phyloP scores from a whole-genome alignment of 768 basidiomycete genomes.

The Sarcodon aspratus region DNA sequence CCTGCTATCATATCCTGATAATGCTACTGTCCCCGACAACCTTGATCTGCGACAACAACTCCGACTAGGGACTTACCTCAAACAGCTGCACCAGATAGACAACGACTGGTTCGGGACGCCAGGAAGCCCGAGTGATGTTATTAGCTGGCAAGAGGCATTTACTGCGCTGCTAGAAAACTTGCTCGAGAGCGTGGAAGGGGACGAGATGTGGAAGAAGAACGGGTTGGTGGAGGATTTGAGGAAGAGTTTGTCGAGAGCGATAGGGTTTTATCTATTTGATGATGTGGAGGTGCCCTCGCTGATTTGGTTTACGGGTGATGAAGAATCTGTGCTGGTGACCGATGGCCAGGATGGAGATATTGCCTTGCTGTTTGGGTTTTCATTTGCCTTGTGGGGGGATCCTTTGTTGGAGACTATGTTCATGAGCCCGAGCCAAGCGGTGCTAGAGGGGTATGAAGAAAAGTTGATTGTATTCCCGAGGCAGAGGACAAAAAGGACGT shows the following conservation, averaged over 20 bases:
- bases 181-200: slow-evolving; percentile 28
- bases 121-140: slow-evolving; percentile 16
- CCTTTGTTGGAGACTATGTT: slow-evolving; percentile 64
- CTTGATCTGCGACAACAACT: slow-evolving; percentile 13
- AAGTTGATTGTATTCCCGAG: slow-evolving; percentile 43
- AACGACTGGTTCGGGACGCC: slow-evolving; percentile 70
- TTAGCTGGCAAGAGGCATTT: slow-evolving; percentile 70
- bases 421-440: slow-evolving; percentile 34
- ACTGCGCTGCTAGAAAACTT: slow-evolving; percentile 44
- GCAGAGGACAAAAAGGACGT: slow-evolving; percentile 65
- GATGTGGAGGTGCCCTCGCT: slow-evolving; percentile 65
- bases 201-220: slow-evolving; percentile 12
- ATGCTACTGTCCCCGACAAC: slow-evolving; percentile 23
- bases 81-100: slow-evolving; percentile 47
- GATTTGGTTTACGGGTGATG: slow-evolving; percentile 47
- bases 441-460: slow-evolving; percentile 54
- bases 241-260: slow-evolving; percentile 49
- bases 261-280: slow-evolving; percentile 66
- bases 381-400: slow-evolving; percentile 64
- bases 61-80: slow-evolving; percentile 41
- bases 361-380: slow-evolving; percentile 30
- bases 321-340: slow-evolving; percentile 5
- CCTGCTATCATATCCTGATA: slow-evolving; percentile 31
- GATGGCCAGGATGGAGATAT: slow-evolving; percentile 16
- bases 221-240: slow-evolving; percentile 32